Base-by-base conservation (phyloP, 768 basidiomycete species). In the Jaapia argillacea region DNA sequence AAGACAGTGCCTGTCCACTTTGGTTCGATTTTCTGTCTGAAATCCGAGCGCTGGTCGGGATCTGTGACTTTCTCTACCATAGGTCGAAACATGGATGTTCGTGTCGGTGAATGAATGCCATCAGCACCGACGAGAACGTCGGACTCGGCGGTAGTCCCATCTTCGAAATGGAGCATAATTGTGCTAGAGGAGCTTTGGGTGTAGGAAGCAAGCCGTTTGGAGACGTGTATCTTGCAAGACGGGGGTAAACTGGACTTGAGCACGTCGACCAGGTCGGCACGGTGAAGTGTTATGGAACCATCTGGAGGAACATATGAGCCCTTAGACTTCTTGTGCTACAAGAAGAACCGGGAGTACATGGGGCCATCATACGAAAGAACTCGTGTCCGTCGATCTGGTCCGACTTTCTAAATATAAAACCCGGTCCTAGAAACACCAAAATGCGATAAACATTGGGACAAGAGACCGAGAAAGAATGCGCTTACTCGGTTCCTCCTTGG, bases 71-170 rank as follows among this genome's bases (percentile, higher is more conserved):
- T 7, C 20, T 38, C 5, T 7, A 40, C 49, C 6, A 24, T 21
- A 21, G 7, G 25, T 45, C 42, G 20, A 47, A 37, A 51, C 52
- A 60, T 51, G 5, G 46, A 16, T 5, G 42, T 38, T 21, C 58
- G 58, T n/a, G 47, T 46, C 21, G 48, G 43, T 23, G 58, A 60
- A 23, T 49, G 53, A 23, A 60, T 51, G 5, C 58, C 58, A 44
- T 60, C 58, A 6, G 53, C 54, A 4, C 58, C 56, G 25, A 60
- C 36, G 37, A 60, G 44, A 5, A 57, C 45, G 45, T 60, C 57
- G 10, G 54, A 45, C 20, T 46, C 45, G 4, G 57, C 53, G 10
- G 38, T 47, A 3, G 47, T 46, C 1, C 52, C 52, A 41, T 60
- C 58, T 3, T 14, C 26, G 36, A 51, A 51, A 16, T 36, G 23